Evolutionary conservation across 352 stramenopile genomes (phyloP), one percentile per base, ranked within the genome.

Genomic region (Phytopythium helicoides): DNA sequence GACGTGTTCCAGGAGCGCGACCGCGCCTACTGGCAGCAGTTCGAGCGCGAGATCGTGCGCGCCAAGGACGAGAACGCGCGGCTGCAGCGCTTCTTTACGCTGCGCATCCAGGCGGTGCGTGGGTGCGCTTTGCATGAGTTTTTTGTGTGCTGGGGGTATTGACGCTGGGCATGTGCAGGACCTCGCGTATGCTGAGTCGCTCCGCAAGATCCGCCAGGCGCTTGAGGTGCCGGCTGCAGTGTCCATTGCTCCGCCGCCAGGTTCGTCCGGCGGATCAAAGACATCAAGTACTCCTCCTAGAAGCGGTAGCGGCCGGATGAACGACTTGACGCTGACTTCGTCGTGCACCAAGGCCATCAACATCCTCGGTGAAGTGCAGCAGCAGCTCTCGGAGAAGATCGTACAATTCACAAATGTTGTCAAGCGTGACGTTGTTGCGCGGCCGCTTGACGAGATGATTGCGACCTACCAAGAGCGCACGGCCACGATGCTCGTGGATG

Each of bases 331-430:
- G 25, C 34, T 86, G 8, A 60, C 70, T 55, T 86, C 76, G 26
- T 87, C 81, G 0, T 78, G 79, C 22, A 60, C 72, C 16, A 86
- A 83, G 45, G 79, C 80, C 18, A 53, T 93, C 14, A 74, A 82
- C 50, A 67, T 66, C 1, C 50, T 89, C 9, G 80, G 73, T 11
- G 79, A 93, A 56, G 70, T 82, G 25, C 83, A 94, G 66, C 79
- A 90, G 58, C 76, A 90, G 63, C 50, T 90, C 16, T 74, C 74
- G 9, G 81, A 94, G 19, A 94, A 94, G 60, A 42, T 92, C 21
- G 62, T 82, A 47, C 81, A 89, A 52, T 78, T 92, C n/a, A 77
- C 80, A 16, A 85, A 64, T 19, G 72, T 85, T 3, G 59, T 94
- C 47, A 84, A 86, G 47, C 64, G 81, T 14, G 83, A 94, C 55